Evolutionary conservation across 257 asterid species (phyloP).

Genomic region (Asclepias syriaca): DNA sequence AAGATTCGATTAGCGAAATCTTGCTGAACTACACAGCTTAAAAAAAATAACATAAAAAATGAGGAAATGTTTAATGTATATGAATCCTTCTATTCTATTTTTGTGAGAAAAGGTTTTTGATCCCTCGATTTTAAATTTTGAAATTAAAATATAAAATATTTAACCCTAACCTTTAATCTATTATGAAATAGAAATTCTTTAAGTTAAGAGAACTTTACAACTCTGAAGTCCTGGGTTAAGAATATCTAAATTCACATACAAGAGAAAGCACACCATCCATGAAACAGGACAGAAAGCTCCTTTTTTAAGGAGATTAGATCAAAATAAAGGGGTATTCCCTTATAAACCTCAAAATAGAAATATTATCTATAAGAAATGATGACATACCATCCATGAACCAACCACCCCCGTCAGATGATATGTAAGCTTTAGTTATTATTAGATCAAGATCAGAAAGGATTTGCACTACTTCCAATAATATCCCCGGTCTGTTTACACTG

Average conservation of each 20-base stretch:
- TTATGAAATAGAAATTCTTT: too few species aligned
- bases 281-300: background rate
- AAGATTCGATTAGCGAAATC: background rate
- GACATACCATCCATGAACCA: slow-evolving; percentile 99
- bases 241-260: background rate
- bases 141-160: too few species aligned
- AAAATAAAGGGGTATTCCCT: background rate
- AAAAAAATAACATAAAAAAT: too few species aligned
- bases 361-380: slow-evolving; percentile 12
- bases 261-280: background rate
- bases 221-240: background rate
- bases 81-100: too few species aligned
- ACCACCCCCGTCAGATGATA: slow-evolving; percentile 94
- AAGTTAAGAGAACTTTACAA: too few species aligned
- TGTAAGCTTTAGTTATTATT: slow-evolving; percentile 85
- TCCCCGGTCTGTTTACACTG: slow-evolving; percentile 97
- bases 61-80: too few species aligned
- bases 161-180: too few species aligned
- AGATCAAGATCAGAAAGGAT: slow-evolving; percentile 92
- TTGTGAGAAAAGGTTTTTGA: too few species aligned
- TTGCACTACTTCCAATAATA: slow-evolving; percentile 96
- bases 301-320: background rate
- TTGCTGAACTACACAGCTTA: too few species aligned
- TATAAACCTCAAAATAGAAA: background rate
- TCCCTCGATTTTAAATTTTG: too few species aligned